phyloP scores from a whole-genome alignment of 2,329 filamentous ascomycete species.

The Cytospora piceicola region DNA sequence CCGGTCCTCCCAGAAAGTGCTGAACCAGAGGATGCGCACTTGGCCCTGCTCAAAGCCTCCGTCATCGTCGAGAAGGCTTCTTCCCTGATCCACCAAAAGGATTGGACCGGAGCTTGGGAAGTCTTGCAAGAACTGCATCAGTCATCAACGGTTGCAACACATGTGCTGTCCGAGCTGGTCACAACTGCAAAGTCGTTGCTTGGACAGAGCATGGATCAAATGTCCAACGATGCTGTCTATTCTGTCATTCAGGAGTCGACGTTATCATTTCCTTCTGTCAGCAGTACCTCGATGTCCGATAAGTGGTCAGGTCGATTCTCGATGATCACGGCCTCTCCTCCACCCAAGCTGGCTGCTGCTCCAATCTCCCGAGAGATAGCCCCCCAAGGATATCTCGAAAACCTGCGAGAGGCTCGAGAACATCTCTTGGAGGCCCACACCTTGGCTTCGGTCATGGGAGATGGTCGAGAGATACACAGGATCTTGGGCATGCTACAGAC shows the following conservation, averaged over 20 bases:
- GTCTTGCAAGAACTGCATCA: constrained; percentile 27
- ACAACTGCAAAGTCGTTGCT: constrained; percentile 70
- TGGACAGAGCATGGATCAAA: constrained; percentile 69
- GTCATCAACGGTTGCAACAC: constrained; percentile 35
- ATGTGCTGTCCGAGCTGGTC: constrained; percentile 52
- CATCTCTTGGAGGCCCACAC: constrained; percentile 67
- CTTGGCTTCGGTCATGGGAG: constrained; percentile 55
- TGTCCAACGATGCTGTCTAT: constrained; percentile 81
- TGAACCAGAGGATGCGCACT: constrained; percentile 38
- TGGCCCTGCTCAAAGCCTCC: constrained; percentile 44
- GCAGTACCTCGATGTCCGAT: constrained; percentile 44
- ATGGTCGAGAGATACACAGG: constrained; percentile 64
- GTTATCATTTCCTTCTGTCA: constrained; percentile 78
- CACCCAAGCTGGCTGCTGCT: constrained; percentile 34
- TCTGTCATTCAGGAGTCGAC: constrained; percentile 92
- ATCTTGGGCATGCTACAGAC: constrained; percentile 68
- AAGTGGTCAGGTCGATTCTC: constrained; percentile 44
- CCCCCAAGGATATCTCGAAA: constrained; percentile 57
- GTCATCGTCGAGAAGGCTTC: constrained; percentile 50
- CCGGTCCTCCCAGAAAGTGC: constrained; percentile 34
- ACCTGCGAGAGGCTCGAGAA: constrained; percentile 67
- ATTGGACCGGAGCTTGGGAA: constrained; percentile 51
- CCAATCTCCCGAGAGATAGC: constrained; percentile 28
- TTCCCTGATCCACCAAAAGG: constrained; percentile 52
- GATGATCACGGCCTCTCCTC: constrained; percentile 42